phyloP scores from a whole-genome alignment of 2,329 filamentous ascomycete species.

The Corniculantispora saksenae region DNA sequence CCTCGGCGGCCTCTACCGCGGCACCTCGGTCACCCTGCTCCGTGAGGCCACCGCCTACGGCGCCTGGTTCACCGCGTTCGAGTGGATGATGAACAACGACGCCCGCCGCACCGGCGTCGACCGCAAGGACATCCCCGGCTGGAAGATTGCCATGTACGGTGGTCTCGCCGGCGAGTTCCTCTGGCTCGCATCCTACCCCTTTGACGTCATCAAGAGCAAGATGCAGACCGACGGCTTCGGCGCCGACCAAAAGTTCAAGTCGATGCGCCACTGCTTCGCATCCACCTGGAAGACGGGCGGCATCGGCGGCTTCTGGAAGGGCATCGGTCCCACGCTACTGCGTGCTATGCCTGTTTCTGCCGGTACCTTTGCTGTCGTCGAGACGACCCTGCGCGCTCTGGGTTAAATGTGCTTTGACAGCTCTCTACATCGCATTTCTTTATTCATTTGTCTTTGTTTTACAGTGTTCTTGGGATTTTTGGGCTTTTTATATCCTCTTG shows the following conservation, averaged over 20 bases:
- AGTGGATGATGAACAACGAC: slow-evolving; percentile 94
- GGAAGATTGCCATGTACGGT: slow-evolving; percentile 89
- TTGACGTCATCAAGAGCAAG: slow-evolving; percentile 98
- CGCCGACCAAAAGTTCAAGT: slow-evolving; percentile 66
- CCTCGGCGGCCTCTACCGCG: slow-evolving; percentile 78
- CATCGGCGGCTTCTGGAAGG: slow-evolving; percentile 87
- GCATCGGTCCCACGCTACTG: slow-evolving; percentile 83
- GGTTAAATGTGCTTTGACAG: slow-evolving; percentile 36
- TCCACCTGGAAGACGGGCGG: slow-evolving; percentile 81
- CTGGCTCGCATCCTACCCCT: slow-evolving; percentile 91
- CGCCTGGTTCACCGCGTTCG: slow-evolving; percentile 91
- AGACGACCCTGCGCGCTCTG: slow-evolving; percentile 65
- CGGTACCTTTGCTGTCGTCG: slow-evolving; percentile 89
- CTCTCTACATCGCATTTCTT: too few relatives aligned
- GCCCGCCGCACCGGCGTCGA: slow-evolving; percentile 73
- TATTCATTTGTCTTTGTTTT: background rate
- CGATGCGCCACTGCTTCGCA: slow-evolving; percentile 86
- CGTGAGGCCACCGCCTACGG: slow-evolving; percentile 95
- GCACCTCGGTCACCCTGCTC: slow-evolving; percentile 79
- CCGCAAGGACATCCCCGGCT: slow-evolving; percentile 75
- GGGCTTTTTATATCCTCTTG: slow-evolving; percentile 9
- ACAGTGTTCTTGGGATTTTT: background rate
- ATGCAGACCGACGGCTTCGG: slow-evolving; percentile 98
- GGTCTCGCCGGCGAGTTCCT: slow-evolving; percentile 91
- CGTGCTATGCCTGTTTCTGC: slow-evolving; percentile 97